A percentile compares a stretch with the other conserved stretches of the same genome.
Conservation (phyloP, 352 stramenopile genomes). For the Phytophthora sp. region DNA sequence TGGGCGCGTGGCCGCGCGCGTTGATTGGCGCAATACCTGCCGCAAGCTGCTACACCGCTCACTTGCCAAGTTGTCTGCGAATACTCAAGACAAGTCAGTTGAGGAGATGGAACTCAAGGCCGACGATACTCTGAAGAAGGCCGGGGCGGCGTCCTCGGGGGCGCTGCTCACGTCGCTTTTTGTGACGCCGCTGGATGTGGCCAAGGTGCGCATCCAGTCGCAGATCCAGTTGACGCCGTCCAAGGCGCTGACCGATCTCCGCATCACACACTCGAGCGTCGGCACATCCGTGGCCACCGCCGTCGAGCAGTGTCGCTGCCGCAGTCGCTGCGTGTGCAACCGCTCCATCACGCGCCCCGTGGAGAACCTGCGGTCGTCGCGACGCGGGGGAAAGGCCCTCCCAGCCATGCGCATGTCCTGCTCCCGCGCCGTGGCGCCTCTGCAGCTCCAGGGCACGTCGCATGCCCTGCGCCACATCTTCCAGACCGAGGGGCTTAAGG, state of each 20-base stretch:
- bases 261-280: constrained; percentile 24
- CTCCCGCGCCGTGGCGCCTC: constrained; percentile 38
- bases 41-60: neutral
- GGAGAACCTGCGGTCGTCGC: constrained; percentile 42
- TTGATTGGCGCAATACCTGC: constrained; percentile 42
- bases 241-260: constrained; percentile 25
- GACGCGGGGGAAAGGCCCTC: constrained; percentile 22
- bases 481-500: constrained; percentile 70
- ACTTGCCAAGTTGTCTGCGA: constrained; percentile 19
- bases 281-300: constrained; percentile 23
- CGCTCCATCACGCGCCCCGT: constrained; percentile 56
- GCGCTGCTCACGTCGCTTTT: constrained; percentile 85
- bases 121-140: constrained; percentile 71
- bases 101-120: constrained; percentile 27
- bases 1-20: neutral
- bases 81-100: constrained; percentile 13
- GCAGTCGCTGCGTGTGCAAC: constrained; percentile 59
- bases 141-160: constrained; percentile 64
- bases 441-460: constrained; percentile 55
- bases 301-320: constrained; percentile 54
- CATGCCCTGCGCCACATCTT: constrained; percentile 85
- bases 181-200: constrained; percentile 83
- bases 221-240: constrained; percentile 48
- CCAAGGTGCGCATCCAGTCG: constrained; percentile 82
- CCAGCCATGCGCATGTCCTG: constrained; percentile 56